Base-by-base conservation (phyloP, 2,329 filamentous ascomycete genomes). In the Endocalyx cinctus region DNA sequence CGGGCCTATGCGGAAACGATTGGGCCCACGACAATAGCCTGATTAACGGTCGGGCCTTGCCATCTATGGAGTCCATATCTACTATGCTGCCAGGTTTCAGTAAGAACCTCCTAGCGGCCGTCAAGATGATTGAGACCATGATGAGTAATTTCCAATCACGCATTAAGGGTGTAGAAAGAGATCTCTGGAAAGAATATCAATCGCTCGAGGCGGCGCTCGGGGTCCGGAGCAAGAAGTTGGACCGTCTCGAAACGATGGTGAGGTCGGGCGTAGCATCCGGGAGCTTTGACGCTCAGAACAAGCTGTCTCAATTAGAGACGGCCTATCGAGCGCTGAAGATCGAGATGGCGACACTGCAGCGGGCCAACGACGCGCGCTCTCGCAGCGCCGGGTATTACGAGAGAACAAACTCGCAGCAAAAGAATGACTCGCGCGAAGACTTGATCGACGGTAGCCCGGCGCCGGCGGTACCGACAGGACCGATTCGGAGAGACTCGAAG, bases 21-120 rank as follows among this genome's bases (percentile, higher is more conserved):
- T 98, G 92, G 90, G 79, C 85, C 5, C 85, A 95, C 57, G 80
- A 83, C 51, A 89, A 97, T 59, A 84, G 83, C 36, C 77, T 95
- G 16, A 85, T 97, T 54, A 90, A 92, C 50, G 87, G 88, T 14
- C 85, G 90, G 39, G 78, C 76, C 2, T 66, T 94, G 6, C 87
- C 89, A 0, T 87, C 84, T 10, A 72, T 94, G 20, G 90, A 96
- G 51, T 81, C 88, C 11, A 84, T 98, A 41, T 79, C 82, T 1
- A 89, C 82, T 31, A 87, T 92, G 62, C 72, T 97, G 5, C 82
- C 85, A 0, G 86, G 84, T 2, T 97, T 97, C 63, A 86, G 84
- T 53, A 87, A 89, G 59, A 97, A 96, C 56, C 72, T 98, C 17
- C 63, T 96, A 27, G 77, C 82, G 1, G 90, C 90, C 0, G 76